Percentiles rank a stretch among this genome's conserved stretches.
Conservation (phyloP, 2,329 filamentous ascomycete species). For the Herpotrichia juniperi region DNA sequence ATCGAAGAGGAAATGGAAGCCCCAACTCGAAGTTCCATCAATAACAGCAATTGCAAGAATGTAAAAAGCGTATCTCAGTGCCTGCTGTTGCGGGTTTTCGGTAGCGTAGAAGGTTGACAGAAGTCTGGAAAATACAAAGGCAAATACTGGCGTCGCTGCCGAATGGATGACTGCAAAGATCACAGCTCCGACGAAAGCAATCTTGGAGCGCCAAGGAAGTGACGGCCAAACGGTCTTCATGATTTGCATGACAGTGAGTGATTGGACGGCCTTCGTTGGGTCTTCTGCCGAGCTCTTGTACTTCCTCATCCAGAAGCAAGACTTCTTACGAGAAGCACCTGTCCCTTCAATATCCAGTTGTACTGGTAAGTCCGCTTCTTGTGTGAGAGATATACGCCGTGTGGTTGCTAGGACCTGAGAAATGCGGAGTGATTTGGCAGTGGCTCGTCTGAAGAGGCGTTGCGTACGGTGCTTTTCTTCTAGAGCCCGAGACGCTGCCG, state of each 20-base stretch:
- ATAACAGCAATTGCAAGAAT: slow-evolving; percentile 71
- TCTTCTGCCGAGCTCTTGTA: not conserved
- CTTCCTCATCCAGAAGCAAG: not conserved
- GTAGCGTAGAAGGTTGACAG: slow-evolving; percentile 71
- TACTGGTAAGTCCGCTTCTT: slow-evolving; percentile 1
- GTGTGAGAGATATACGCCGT: not conserved
- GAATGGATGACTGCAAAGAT: slow-evolving; percentile 69
- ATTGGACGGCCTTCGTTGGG: not conserved
- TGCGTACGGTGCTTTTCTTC: not conserved
- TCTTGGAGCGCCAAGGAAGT: slow-evolving; percentile 59
- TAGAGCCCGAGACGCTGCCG: not conserved
- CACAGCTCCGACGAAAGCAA: slow-evolving; percentile 65
- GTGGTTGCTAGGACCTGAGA: not conserved
- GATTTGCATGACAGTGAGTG: slow-evolving; percentile 57
- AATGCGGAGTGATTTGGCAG: not conserved
- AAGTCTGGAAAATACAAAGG: slow-evolving; percentile 75
- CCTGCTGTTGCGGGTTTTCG: slow-evolving; percentile 54
- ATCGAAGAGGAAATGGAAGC: slow-evolving; percentile 75
- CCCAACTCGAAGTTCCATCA: slow-evolving; percentile 70
- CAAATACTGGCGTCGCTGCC: slow-evolving; percentile 73
- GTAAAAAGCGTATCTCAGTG: slow-evolving; percentile 70
- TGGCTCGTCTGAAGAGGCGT: not conserved
- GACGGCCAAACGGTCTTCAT: slow-evolving; percentile 73
- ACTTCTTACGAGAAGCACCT: not conserved
- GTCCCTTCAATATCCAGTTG: not conserved